Evolutionary conservation across 257 asterid genomes (phyloP).

Genomic region (Solanum tacnaense): DNA sequence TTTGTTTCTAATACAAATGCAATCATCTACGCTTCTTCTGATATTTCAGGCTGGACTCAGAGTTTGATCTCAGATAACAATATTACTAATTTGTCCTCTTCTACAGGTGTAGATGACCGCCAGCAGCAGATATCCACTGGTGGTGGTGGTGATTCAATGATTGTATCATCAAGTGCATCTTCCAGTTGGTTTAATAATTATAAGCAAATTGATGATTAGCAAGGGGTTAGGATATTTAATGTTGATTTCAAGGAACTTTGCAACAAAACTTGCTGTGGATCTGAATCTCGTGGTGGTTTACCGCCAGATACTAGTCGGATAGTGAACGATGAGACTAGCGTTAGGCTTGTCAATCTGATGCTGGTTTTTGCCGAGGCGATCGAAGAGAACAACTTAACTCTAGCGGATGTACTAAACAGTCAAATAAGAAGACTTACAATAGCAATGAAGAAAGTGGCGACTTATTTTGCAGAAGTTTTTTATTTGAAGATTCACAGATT

Average conservation of each 20-base stretch:
- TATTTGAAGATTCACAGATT: too few relatives aligned
- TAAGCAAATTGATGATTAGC: too few relatives aligned
- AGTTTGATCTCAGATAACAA: background rate
- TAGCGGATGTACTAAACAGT: background rate
- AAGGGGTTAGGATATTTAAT: background rate
- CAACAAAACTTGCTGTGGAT: too few relatives aligned
- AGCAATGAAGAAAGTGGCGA: too few relatives aligned
- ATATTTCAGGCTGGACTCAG: background rate
- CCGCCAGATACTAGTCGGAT: background rate
- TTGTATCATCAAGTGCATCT: background rate
- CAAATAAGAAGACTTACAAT: background rate
- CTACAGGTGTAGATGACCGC: background rate
- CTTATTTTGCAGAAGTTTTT: too few relatives aligned
- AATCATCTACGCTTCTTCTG: background rate
- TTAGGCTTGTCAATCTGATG: background rate
- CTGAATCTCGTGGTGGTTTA: background rate
- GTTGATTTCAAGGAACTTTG: background rate
- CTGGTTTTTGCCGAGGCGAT: background rate
- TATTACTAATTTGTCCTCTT: background rate
- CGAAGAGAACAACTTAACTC: background rate
- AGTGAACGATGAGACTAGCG: background rate
- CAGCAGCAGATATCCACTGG: background rate
- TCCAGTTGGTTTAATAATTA: background rate
- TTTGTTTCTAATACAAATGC: background rate
- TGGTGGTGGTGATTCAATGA: background rate